Evolutionary conservation across 352 stramenopile species (phyloP).

Genomic region (Phytopythium mirpurense): DNA sequence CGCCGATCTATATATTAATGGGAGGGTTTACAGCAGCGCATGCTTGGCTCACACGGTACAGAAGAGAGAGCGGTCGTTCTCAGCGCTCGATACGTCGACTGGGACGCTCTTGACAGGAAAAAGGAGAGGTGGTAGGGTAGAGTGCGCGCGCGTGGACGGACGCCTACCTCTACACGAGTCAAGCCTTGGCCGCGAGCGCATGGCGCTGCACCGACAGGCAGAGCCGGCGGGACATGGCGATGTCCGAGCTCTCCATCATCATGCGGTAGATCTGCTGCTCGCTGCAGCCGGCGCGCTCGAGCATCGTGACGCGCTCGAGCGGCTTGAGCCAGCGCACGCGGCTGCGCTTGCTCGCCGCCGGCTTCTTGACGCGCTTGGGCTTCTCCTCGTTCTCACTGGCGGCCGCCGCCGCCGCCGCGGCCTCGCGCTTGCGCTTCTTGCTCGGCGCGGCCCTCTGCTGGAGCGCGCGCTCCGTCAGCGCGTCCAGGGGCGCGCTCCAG

Average conservation of each 20-base stretch:
- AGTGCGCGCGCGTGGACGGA: neutral
- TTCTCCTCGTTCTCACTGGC: conserved; percentile 7
- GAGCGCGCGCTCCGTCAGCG: conserved; percentile 9
- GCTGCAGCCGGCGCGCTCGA: conserved; percentile 25
- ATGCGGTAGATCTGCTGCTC: conserved; percentile 34
- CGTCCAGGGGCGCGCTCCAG: conserved; percentile 43
- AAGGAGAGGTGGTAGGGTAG: no score
- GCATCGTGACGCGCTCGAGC: conserved; percentile 26
- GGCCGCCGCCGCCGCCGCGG: no score
- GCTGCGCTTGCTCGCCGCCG: conserved; percentile 1
- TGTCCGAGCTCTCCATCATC: conserved; percentile 43
- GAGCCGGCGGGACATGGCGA: conserved; percentile 39
- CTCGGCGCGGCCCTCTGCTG: neutral
- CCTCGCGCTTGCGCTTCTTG: conserved; percentile 7
- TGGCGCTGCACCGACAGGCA: conserved; percentile 7
- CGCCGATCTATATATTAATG: neutral
- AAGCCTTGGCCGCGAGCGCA: neutral
- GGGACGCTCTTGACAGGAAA: no score
- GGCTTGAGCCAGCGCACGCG: conserved; percentile 29
- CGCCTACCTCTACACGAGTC: neutral
- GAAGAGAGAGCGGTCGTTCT: no score
- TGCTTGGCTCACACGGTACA: no score
- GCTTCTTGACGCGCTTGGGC: conserved; percentile 3
- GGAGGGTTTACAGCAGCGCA: no score
- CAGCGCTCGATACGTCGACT: no score